Evolutionary conservation across 108 stramenopile genomes (phyloP).

Genomic region (Heterococcus sp.): DNA sequence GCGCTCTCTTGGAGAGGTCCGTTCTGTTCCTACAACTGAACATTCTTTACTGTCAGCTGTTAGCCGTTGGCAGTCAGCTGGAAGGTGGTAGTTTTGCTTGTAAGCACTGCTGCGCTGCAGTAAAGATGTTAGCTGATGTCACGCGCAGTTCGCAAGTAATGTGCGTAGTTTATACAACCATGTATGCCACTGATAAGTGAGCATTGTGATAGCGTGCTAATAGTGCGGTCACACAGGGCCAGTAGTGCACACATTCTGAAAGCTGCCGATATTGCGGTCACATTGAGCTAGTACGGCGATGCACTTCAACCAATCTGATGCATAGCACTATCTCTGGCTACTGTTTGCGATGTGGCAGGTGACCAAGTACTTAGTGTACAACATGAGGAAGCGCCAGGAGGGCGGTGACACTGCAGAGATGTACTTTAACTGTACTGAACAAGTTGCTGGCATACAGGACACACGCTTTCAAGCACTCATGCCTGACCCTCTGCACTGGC

Average conservation of each 20-base stretch:
- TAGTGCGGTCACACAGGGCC: no score
- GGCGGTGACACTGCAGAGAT: constrained; percentile 76
- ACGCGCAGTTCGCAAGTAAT: background rate
- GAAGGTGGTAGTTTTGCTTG: background rate
- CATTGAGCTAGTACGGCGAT: no score
- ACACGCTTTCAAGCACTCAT: constrained; percentile 95
- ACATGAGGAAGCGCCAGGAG: constrained; percentile 93
- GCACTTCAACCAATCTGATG: no score
- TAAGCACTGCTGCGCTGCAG: background rate
- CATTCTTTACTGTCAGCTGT: background rate
- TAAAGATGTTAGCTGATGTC: background rate
- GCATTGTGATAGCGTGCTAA: no score
- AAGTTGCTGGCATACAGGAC: constrained; percentile 68
- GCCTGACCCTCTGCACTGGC: constrained; percentile 92
- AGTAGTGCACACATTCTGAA: no score
- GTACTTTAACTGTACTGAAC: constrained; percentile 95
- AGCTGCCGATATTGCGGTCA: no score
- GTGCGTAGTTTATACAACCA: no score
- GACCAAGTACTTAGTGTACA: constrained; percentile 98
- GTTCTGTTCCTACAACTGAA: background rate
- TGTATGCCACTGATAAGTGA: no score
- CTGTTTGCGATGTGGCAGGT: no score
- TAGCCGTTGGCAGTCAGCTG: background rate
- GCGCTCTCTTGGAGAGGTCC: constrained; percentile 78
- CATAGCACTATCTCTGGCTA: no score